Base-by-base conservation (phyloP, 148 eudicot species). In the Diospyros lotus region DNA sequence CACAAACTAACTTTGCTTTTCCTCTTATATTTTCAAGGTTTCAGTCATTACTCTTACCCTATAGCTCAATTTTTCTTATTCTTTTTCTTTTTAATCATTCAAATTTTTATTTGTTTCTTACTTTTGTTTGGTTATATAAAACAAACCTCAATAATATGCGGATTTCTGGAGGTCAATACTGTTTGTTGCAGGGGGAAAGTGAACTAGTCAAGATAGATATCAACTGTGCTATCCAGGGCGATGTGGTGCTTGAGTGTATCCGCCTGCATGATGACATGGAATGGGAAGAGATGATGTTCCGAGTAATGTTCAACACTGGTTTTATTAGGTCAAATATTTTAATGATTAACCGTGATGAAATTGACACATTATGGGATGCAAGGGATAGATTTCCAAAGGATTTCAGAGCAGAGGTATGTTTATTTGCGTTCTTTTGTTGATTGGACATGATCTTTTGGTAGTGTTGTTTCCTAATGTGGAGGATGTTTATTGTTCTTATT, bases 251-350 rank as follows among this genome's bases (percentile, higher is more conserved):
- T 18, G 97, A 94, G 84, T 94, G 98, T 85, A 76, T 83, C 70
- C 86, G 86, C 86, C 82, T 94, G 66, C 76, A 81, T 63, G 88
- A 88, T 78, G 91, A 88, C 74, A 66, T 82, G 85, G 91, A 87
- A 66, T 87, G 86, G 39, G 98, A 94, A 85, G 82, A 80, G 80
- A 86, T 92, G 87, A 87, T 92, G 86, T 94, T 92, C 59, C 89
- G 98, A 39, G 86, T 84, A 81, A 92, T 92, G 97, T 94, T 94
- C 69, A 94, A 92, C 81, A 89, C 96, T 28, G 87, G 96, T 54
- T 94, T 94, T 77, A 90, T 94, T 64, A 83, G 97, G 84, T 94
- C 97, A 75, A 94, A 94, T 79, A 94, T 94, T 74, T 73, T 94
- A 75, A 92, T 92, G 61, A 81, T 94, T 79, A 90, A 84, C 68